Evolutionary conservation across 2,329 filamentous ascomycete genomes (phyloP).

Genomic region (Keithomyces neogunnii): DNA sequence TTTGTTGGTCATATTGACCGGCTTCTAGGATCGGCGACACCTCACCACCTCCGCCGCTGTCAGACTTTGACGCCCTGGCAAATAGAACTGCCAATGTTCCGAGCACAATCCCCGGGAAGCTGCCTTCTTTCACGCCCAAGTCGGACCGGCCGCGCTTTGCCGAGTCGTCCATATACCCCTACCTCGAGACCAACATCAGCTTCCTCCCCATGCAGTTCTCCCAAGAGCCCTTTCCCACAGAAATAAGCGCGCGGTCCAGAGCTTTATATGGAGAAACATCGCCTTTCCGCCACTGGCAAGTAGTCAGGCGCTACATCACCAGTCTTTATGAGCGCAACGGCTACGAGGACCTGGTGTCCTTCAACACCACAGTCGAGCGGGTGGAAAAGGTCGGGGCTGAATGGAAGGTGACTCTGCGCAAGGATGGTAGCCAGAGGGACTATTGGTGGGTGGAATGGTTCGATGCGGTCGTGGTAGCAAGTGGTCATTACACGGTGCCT

Average conservation of each 20-base stretch:
- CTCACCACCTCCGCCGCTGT: constrained; percentile 28
- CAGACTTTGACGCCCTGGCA: constrained; percentile 37
- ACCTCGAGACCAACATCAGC: constrained; percentile 58
- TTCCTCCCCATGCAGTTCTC: constrained; percentile 51
- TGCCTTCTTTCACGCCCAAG: constrained; percentile 38
- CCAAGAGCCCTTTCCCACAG: constrained; percentile 42
- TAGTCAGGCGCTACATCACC: constrained; percentile 47
- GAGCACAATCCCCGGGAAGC: constrained; percentile 32
- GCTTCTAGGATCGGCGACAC: constrained; percentile 33
- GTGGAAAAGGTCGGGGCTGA: constrained; percentile 39
- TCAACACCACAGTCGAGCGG: constrained; percentile 53
- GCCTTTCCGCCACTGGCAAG: constrained; percentile 53
- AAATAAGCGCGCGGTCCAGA: constrained; percentile 20
- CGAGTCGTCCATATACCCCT: constrained; percentile 53
- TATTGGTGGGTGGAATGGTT: constrained; percentile 57
- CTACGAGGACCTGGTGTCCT: constrained; percentile 43
- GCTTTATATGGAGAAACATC: constrained; percentile 43
- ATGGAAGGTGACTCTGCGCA: constrained; percentile 43
- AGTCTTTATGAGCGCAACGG: constrained; percentile 41
- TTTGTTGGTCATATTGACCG: not conserved
- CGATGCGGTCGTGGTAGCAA: constrained; percentile 53
- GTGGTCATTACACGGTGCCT: constrained; percentile 52
- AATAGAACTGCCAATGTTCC: constrained; percentile 41
- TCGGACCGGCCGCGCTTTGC: constrained; percentile 38
- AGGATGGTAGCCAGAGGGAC: constrained; percentile 30